Conservation (phyloP, 257 asterid genomes). For the Henckelia pumila region DNA sequence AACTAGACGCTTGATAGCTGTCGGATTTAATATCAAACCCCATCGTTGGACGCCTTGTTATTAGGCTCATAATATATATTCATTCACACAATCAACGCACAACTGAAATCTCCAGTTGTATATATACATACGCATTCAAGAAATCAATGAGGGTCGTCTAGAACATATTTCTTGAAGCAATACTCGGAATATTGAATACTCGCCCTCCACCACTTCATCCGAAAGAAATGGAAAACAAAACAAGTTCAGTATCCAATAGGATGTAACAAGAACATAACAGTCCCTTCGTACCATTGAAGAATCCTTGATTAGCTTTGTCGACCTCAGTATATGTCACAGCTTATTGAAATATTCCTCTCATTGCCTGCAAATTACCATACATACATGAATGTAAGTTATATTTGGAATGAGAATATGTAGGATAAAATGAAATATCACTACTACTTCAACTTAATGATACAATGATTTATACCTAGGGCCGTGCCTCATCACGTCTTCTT, state of each 20-base stretch:
- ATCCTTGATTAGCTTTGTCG: not conserved
- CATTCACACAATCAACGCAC: not conserved
- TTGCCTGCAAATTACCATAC: not conserved
- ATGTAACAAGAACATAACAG: not conserved
- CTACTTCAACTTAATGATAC: not conserved
- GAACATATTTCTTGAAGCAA: not conserved
- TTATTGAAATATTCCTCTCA: not conserved
- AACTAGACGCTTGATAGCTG: no score
- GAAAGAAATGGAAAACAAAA: not conserved
- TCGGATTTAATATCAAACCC: no score
- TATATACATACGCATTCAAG: not conserved
- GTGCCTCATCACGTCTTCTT: not conserved
- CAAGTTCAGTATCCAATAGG: not conserved
- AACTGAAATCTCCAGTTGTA: no score
- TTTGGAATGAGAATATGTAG: not conserved
- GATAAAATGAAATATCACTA: no score
- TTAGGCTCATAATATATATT: not conserved
- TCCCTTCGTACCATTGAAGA: not conserved
- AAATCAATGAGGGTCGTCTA: not conserved
- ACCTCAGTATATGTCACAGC: not conserved
- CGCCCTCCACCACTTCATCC: not conserved
- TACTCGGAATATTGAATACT: not conserved
- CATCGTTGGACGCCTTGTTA: not conserved
- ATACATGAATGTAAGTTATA: not conserved
- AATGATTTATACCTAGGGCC: not conserved